Evolutionary conservation across 2,329 filamentous ascomycete species (phyloP), one percentile per base, ranked within the genome.

Genomic region (Diaporthe citrichinensis): DNA sequence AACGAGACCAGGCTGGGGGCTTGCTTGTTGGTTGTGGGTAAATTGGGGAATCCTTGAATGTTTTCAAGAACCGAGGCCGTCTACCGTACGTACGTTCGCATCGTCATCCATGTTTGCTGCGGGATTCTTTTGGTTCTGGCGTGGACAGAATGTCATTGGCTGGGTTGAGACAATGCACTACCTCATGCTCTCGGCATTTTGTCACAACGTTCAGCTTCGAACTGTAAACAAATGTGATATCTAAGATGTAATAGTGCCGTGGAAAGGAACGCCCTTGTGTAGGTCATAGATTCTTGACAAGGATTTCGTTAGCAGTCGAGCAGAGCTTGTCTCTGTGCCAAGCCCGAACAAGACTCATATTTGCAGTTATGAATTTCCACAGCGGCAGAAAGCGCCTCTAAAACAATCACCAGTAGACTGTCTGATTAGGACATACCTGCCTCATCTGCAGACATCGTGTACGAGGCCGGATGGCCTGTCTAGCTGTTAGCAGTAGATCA

Each of bases 41-140:
- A 25, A 25, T 68, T 68, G 65, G 65, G 46, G 65, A 20, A 68
- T 68, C 65, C 65, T 51, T 25, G 31, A 51, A 39, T 6, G 39
- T 4, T 49, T 34, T n/a, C 46, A 25, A 55, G 65, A 28, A 28
- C 20, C 36, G 36, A 61, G 2, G n/a, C 36, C 4, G 34, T 58
- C 31, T 23, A 36, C 55, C 31, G 55, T 15, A 58, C 25, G 25
- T 17, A 20, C 25, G 25, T 17, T 10, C 12, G 36, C 36, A 59
- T 59, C 34, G 31, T 59, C 23, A 61, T 61, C 57, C 57, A 61
- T 61, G 57, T 15, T 25, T 25, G 34, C 12, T 59, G 34, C 31
- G 4, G 8, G 57, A 25, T 41, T 41, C 20, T 34, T 34, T 41
- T 41, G 57, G 23, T 39, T 41, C 14, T 25, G 57, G 57, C 23